Percentiles rank a stretch among this genome's conserved stretches.
Conservation (phyloP, 495 filamentous ascomycete genomes). For the Pseudotulostoma volvatum region DNA sequence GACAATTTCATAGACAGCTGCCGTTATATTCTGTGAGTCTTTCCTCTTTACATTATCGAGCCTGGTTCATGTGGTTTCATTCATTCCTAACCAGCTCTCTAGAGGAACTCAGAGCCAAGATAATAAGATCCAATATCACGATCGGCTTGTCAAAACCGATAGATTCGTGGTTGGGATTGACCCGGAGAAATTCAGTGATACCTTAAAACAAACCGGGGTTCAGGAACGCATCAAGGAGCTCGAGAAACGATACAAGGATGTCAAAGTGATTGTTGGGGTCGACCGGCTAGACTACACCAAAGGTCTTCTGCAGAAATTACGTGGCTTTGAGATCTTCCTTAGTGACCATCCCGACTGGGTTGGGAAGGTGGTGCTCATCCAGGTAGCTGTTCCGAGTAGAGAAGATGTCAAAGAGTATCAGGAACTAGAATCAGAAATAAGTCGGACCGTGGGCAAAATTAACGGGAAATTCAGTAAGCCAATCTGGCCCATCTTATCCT, state of each 20-base stretch:
- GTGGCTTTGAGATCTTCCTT: slow-evolving; percentile 79
- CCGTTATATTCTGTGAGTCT: slow-evolving; percentile 56
- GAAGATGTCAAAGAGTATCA: slow-evolving; percentile 95
- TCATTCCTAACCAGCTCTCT: not conserved
- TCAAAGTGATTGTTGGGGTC: slow-evolving; percentile 83
- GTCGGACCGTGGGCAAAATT: slow-evolving; percentile 79
- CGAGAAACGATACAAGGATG: slow-evolving; percentile 66
- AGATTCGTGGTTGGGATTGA: slow-evolving; percentile 93
- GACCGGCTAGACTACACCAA: slow-evolving; percentile 94
- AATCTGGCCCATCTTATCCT: not conserved
- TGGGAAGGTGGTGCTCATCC: slow-evolving; percentile 79
- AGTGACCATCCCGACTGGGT: slow-evolving; percentile 85
- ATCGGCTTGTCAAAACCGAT: slow-evolving; percentile 54
- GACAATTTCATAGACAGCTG: slow-evolving; percentile 80
- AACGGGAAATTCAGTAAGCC: slow-evolving; percentile 62
- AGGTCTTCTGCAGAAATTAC: slow-evolving; percentile 85
- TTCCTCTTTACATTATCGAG: slow-evolving; percentile 18
- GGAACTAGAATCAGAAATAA: slow-evolving; percentile 76
- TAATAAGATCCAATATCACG: slow-evolving; percentile 61
- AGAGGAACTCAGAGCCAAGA: slow-evolving; percentile 35
- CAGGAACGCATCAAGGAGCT: slow-evolving; percentile 62
- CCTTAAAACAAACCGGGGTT: slow-evolving; percentile 63
- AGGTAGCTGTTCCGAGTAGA: slow-evolving; percentile 81
- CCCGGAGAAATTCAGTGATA: slow-evolving; percentile 84
- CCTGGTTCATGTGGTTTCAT: no score